phyloP scores from a whole-genome alignment of 257 asterid genomes.

The Striga asiatica region DNA sequence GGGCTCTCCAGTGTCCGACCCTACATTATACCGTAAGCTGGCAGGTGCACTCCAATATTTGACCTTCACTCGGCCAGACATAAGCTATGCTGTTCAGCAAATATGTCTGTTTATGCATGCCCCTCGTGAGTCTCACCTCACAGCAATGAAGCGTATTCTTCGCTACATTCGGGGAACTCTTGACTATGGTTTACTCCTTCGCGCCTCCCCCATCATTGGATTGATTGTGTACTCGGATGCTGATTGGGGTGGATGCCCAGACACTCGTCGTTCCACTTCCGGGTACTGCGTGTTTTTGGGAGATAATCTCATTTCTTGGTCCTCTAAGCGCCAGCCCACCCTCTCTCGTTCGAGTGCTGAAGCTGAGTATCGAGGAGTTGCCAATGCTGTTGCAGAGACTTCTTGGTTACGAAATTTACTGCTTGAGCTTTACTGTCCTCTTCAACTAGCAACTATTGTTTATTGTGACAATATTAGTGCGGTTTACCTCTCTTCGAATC shows the following conservation, averaged over 20 bases:
- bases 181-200: not conserved
- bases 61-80: not conserved
- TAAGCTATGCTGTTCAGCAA: not conserved
- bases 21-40: not conserved
- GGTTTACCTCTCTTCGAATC: not conserved
- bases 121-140: not conserved
- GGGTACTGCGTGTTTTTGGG: not conserved
- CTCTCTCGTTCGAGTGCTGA: not conserved
- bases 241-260: not conserved
- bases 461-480: not conserved
- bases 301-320: not conserved
- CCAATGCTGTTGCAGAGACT: not conserved
- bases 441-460: not conserved
- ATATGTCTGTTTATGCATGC: not conserved
- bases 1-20: not conserved
- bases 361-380: not conserved
- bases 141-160: not conserved
- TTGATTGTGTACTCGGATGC: not conserved
- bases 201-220: not conserved
- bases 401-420: not conserved
- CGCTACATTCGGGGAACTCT: not conserved
- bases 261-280: not conserved
- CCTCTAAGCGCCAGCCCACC: not conserved
- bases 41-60: not conserved
- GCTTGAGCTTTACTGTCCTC: not conserved